Conservation (phyloP, 2,329 filamentous ascomycete species). For the Apiospora sp. region DNA sequence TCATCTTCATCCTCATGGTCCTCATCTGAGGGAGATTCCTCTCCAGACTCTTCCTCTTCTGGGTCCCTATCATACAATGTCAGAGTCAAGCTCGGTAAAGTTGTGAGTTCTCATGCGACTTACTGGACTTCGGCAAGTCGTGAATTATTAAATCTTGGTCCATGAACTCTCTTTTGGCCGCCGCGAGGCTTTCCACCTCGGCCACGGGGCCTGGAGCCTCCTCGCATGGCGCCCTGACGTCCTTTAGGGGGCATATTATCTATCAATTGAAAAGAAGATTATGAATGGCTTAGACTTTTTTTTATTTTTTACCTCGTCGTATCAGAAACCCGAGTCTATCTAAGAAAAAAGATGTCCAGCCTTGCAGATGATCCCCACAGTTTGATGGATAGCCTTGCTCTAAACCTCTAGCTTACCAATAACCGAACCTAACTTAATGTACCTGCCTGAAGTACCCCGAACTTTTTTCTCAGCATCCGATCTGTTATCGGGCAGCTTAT, state of each 20-base stretch:
- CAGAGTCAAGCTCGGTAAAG: not conserved
- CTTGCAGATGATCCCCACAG: conserved; percentile 4
- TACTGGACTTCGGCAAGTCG: conserved; percentile 56
- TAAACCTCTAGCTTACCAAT: not conserved
- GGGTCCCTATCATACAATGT: conserved; percentile 36
- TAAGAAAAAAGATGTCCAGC: conserved; percentile 19
- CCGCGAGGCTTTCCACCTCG: conserved; percentile 36
- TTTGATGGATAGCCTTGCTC: conserved; percentile 5
- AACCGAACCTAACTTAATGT: not conserved
- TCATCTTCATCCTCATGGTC: conserved; percentile 53
- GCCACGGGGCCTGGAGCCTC: conserved; percentile 26
- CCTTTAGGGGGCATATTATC: conserved; percentile 25
- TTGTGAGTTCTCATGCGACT: conserved; percentile 29
- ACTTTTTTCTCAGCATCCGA: not conserved
- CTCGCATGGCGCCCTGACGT: not conserved
- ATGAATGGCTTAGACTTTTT: not conserved
- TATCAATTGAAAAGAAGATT: not conserved
- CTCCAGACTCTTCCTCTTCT: conserved; percentile 44
- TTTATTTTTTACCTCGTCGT: not conserved
- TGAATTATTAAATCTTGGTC: conserved; percentile 53
- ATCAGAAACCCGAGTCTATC: not conserved
- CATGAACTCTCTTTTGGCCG: conserved; percentile 39
- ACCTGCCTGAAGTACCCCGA: conserved; percentile 1
- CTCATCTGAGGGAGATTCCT: conserved; percentile 52
- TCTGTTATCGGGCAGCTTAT: conserved; percentile 46